Evolutionary conservation across 2,329 filamentous ascomycete species (phyloP), one percentile per base, ranked within the genome.

Genomic region (Pyrenochaeta sp.): DNA sequence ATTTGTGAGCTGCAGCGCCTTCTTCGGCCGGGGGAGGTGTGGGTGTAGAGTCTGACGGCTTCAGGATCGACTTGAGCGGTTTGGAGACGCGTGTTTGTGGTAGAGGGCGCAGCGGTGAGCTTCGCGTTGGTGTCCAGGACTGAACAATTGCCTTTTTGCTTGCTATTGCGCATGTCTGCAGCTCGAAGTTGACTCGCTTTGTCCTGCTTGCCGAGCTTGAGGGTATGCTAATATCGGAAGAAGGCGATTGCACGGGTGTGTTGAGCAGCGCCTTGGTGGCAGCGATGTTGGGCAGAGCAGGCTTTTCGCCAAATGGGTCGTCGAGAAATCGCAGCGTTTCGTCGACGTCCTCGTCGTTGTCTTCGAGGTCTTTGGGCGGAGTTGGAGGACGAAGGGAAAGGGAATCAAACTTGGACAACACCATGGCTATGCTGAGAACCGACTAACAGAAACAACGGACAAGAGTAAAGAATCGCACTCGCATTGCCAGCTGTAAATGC

Each of bases 51-150:
- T 70, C 74, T 81, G 73, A 84, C 18, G 87, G 83, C 74, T 99
- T 99, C 54, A 99, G 83, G 47, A 99, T 99, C 3, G 87, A 89
- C 66, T 88, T 89, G n/a, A 83, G 72, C 5, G 86, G 84, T 59
- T 81, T 84, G 39, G 77, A 80, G 58, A 84, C 79, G 56, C 81
- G 81, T 35, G 78, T 78, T 49, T 80, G 80, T 30, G 79, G 81
- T 3, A 84, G 69, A 21, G 76, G 74, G 45, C 80, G 78, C 15
- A 82, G 62, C 6, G 78, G 76, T n/a, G 78, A 76, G 60, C 76
- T 79, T 42, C 75, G 65, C 6, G 64, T 66, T 7, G 72, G 70
- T 9, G 70, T 71, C 62, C 65, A 72, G 23, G 63, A 62, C 41
- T 65, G 64, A 33, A 58, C 58, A 21, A 59, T 18, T 7, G 61